Conservation (phyloP, 495 filamentous ascomycete species). For the Penicillium daleae region DNA sequence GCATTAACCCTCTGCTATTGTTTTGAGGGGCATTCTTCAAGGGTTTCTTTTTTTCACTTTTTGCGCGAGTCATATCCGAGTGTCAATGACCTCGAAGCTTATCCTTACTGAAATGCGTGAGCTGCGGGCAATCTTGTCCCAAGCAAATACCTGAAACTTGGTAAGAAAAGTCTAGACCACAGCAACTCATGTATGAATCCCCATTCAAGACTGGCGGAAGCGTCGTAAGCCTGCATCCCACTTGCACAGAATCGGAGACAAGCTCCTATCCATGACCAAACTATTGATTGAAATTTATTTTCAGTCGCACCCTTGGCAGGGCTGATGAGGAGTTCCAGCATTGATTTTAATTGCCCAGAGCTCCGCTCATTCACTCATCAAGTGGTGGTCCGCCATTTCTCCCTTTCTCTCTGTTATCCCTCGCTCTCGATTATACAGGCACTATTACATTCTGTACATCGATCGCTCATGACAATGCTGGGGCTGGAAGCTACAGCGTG, state of each 20-base stretch:
- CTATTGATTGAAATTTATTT: neutral
- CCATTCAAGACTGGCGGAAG: neutral
- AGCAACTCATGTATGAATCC: neutral
- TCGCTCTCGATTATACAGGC: neutral
- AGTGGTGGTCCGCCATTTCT: neutral
- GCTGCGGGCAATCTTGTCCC: neutral
- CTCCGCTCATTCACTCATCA: neutral
- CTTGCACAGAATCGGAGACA: constrained; percentile 1
- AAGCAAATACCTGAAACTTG: neutral
- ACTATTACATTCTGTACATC: neutral
- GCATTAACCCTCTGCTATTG: too few species aligned
- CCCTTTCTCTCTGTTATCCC: neutral
- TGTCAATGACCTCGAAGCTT: too few species aligned
- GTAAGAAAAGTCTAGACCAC: neutral
- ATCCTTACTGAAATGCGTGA: neutral
- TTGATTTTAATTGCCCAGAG: neutral
- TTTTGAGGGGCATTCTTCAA: neutral
- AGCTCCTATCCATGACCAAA: neutral
- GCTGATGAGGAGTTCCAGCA: neutral
- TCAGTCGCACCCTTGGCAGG: neutral
- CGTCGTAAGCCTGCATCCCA: constrained; percentile 16
- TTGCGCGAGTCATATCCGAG: too few species aligned
- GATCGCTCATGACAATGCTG: constrained; percentile 15
- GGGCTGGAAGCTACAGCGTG: neutral
- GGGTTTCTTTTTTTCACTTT: neutral